phyloP scores from a whole-genome alignment of 805 yeast species.

The Saccharomyces paradoxus region DNA sequence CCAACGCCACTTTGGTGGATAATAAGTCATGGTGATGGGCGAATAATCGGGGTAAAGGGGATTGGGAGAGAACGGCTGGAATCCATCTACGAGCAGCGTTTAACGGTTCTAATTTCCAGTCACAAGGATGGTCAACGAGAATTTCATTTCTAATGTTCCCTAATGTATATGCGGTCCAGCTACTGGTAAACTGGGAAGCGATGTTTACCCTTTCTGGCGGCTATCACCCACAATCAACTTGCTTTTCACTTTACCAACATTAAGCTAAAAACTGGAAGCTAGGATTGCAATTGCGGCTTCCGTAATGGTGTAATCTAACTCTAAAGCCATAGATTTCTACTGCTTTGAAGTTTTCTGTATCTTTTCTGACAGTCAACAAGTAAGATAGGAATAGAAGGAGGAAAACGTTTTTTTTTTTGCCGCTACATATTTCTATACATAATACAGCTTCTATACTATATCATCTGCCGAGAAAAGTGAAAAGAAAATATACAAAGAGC shows the following conservation, averaged over 20 bases:
- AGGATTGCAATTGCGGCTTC: neutral
- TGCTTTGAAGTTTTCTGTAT: neutral
- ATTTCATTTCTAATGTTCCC: neutral
- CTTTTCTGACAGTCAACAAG: neutral
- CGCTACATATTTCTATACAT: neutral
- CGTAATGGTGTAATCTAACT: neutral
- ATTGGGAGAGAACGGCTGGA: neutral
- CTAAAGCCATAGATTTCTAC: neutral
- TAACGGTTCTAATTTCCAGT: neutral
- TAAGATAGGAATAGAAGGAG: neutral
- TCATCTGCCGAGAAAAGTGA: neutral
- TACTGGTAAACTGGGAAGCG: neutral
- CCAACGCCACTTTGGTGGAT: constrained; percentile 2
- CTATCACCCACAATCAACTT: neutral
- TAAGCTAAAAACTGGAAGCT: neutral
- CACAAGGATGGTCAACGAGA: neutral
- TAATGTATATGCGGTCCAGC: neutral
- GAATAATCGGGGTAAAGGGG: neutral
- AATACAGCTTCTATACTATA: neutral
- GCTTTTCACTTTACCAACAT: neutral
- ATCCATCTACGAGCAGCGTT: neutral
- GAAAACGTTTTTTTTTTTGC: neutral
- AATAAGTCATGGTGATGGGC: neutral
- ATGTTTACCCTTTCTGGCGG: neutral
- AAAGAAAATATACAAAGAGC: neutral